Base-by-base conservation (phyloP, 2,329 filamentous ascomycete genomes). In the Hypoxylon sp. region DNA sequence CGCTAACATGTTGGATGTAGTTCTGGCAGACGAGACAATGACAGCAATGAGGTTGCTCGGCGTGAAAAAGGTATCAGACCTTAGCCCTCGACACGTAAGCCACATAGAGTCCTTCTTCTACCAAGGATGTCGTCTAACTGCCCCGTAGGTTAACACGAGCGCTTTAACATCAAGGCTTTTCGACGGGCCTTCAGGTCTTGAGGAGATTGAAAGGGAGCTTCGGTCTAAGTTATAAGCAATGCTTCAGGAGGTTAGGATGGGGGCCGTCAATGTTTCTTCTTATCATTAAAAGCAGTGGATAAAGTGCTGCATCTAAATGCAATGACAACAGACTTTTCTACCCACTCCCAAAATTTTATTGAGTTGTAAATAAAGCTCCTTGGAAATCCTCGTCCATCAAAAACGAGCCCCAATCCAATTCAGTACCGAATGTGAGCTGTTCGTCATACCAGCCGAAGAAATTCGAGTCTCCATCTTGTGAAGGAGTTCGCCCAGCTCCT, bases 11-110 rank as follows among this genome's bases (percentile, higher is more conserved):
- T 14, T 5, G 14, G 0, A 4, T 17, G 2, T 43, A 76, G 74
- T 76, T 43, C 52, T 76, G 5, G 69, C 73, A 0, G 74, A 76
- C 19, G 74, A 76, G 55, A 75, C 72, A 1, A 48, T 60, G 36
- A 75, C 74, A 5, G 70, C 73, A 2, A 75, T 76, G 74, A 72
- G 72, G 32, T 45, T 75, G 14, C 69, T 76, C 17, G 74, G 74
- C 1, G 74, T 75, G 5, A 71, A 71, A 30, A 60, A 57, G 7
- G 67, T 73, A 25, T 67, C 70, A 10, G 67, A 75, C 25, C 70
- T 76, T 21, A 57, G 46, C 3, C 51, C 56, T n/a, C 73, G 68
- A 52, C 73, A 75, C 28, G 73, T 76, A 63, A 68, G 73, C 68
- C n/a, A 32, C 32, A n/a, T 23, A 1, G 50, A 17, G 13, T 30